Evolutionary conservation across 1,284 basidiomycete species (phyloP), one percentile per base, ranked within the genome.

Genomic region (Pulveroboletus sp.): DNA sequence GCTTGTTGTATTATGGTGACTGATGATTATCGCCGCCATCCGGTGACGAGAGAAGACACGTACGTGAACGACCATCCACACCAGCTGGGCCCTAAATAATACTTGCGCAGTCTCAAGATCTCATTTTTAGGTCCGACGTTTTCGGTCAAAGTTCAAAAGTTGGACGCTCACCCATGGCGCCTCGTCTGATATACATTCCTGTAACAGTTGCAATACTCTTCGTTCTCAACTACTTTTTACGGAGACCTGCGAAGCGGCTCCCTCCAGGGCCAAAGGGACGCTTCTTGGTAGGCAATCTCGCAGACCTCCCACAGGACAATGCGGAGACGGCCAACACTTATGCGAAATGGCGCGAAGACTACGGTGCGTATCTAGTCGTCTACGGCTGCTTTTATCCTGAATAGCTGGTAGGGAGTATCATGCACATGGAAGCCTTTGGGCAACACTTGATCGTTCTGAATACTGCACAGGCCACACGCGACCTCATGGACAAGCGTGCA

Each of bases 401-500:
- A 24, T 15, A 17, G 9, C 22, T 17, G 2, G 15, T 28, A 61
- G 50, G 59, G 3, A 40, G 40, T 18, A 50, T 62, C 35, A 49
- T 49, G 52, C 31, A 62, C 28, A 12, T 53, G 20, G n/a, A 52
- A 25, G 22, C 47, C 8, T 49, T 56, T 29, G 54, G 54, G 17
- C 3, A 51, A 49, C 18, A 35, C 47, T n/a, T n/a, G 39, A 49
- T 62, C 28, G 25, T 62, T 35, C 25, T 62, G 2, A 62, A 62
- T 51, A 51, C 54, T 5, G 56, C 46, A 12, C 54, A 56, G 14
- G 51, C 57, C 4, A 35, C 53, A 1, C 22, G 26, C 10, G 60
- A 62, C 51, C 56, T 62, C 28, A 56, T 62, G 57, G 61, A 59
- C 42, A 62, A 62, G 24, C 51, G 60, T 31, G 56, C 57, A 3